These are phyloP conservation scores for Leptographium galeiforme DNA, from an alignment of 2,329 filamentous ascomycete genomes.

Conservation along the genomic window DNA sequence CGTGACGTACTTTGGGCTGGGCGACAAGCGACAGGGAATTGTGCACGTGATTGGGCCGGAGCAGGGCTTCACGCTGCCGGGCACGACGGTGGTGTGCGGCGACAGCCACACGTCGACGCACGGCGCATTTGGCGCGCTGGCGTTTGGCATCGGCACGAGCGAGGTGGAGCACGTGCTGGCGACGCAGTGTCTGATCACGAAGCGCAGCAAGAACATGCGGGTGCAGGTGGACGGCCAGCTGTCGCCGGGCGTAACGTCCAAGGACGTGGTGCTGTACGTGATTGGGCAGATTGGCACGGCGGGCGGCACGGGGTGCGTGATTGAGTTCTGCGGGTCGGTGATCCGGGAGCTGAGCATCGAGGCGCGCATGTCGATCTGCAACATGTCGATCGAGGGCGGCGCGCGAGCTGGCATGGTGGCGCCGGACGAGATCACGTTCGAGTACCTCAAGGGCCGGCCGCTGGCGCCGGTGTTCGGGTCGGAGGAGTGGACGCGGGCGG, in stretches of 20 bases:
- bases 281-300: constrained; percentile 93
- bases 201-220: constrained; percentile 96
- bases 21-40: constrained; percentile 93
- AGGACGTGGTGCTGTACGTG: constrained; percentile 85
- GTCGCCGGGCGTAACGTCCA: constrained; percentile 82
- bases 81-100: constrained; percentile 92
- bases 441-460: constrained; percentile 85
- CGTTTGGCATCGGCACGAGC: constrained; percentile 94
- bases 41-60: constrained; percentile 97
- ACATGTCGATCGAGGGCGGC: constrained; percentile 97
- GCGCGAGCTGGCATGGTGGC: constrained; percentile 95
- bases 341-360: constrained; percentile 88
- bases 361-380: constrained; percentile 97
- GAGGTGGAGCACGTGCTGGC: constrained; percentile 98
- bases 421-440: constrained; percentile 84
- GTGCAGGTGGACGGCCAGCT: constrained; percentile 89
- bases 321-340: constrained; percentile 93
- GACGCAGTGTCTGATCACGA: constrained; percentile 88
- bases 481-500: constrained; percentile 78
- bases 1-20: constrained; percentile 92
- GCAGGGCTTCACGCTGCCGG: constrained; percentile 95
- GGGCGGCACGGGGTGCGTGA: constrained; percentile 85
- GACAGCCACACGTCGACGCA: constrained; percentile 98
- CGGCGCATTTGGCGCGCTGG: constrained; percentile 86
- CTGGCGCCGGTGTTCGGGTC: constrained; percentile 76